Evolutionary conservation across 2,329 filamentous ascomycete species (phyloP).

Genomic region (Fusarium redolens): DNA sequence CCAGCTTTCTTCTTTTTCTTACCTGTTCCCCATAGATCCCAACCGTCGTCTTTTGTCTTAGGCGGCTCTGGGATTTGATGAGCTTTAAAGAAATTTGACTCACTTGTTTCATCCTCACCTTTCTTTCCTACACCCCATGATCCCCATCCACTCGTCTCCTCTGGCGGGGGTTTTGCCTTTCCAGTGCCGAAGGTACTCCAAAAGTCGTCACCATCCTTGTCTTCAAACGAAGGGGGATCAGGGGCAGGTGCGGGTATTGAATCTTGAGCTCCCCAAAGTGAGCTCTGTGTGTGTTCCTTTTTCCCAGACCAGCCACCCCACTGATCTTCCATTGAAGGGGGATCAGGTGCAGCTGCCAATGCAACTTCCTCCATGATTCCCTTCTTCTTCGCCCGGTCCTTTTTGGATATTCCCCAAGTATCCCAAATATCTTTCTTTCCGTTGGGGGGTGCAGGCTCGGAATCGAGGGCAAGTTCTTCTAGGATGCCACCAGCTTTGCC

Average conservation of each 20-base stretch:
- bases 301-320: slow-evolving; percentile 48
- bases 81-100: slow-evolving; percentile 24
- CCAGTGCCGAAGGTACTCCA: slow-evolving; percentile 41
- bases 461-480: slow-evolving; percentile 35
- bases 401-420: slow-evolving; percentile 48
- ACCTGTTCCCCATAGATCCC: slow-evolving; percentile 46
- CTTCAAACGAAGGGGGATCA: slow-evolving; percentile 33
- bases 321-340: slow-evolving; percentile 39
- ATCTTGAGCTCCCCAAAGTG: slow-evolving; percentile 40
- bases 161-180: slow-evolving; percentile 38
- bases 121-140: slow-evolving; percentile 37
- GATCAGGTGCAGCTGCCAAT: slow-evolving; percentile 38
- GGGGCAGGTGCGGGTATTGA: slow-evolving; percentile 36
- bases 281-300: slow-evolving; percentile 47
- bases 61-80: slow-evolving; percentile 19
- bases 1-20: slow-evolving; percentile 54
- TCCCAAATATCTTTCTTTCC: slow-evolving; percentile 50
- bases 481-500: slow-evolving; percentile 37
- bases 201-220: slow-evolving; percentile 42
- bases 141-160: slow-evolving; percentile 41
- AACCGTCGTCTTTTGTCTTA: slow-evolving; percentile 37
- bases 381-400: slow-evolving; percentile 49
- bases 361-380: slow-evolving; percentile 42
- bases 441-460: slow-evolving; percentile 36
- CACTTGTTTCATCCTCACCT: slow-evolving; percentile 41